phyloP scores from a whole-genome alignment of 2,329 filamentous ascomycete species.

The Xylariaceae sp. region DNA sequence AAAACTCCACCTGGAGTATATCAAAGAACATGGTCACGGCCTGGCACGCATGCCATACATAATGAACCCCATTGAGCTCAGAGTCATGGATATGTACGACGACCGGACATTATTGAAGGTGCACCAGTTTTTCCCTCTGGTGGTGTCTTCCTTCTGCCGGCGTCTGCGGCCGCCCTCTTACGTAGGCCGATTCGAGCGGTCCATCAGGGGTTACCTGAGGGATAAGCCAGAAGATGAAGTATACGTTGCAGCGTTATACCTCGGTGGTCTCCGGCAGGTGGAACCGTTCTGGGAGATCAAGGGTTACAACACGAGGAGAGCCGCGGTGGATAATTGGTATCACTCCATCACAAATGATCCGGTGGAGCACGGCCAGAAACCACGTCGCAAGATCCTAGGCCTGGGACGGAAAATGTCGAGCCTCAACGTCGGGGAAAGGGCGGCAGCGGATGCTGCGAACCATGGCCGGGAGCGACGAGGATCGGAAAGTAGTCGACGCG shows the following conservation, averaged over 20 bases:
- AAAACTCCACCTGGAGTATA: slow-evolving; percentile 51
- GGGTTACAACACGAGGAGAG: slow-evolving; percentile 56
- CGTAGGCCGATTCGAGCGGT: slow-evolving; percentile 56
- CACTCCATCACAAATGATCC: slow-evolving; percentile 43
- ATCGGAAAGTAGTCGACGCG: slow-evolving; percentile 26
- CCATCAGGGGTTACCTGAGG: slow-evolving; percentile 57
- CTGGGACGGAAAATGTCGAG: slow-evolving; percentile 55
- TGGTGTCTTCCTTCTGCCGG: slow-evolving; percentile 59
- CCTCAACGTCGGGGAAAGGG: slow-evolving; percentile 30
- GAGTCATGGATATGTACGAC: slow-evolving; percentile 61
- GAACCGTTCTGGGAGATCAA: slow-evolving; percentile 62
- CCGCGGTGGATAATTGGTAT: slow-evolving; percentile 57
- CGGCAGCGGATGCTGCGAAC: slow-evolving; percentile 11
- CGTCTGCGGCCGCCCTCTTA: slow-evolving; percentile 59
- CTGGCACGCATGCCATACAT: slow-evolving; percentile 51
- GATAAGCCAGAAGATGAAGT: slow-evolving; percentile 59
- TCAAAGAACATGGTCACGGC: slow-evolving; percentile 48
- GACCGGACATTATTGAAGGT: slow-evolving; percentile 57
- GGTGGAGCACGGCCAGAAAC: slow-evolving; percentile 40
- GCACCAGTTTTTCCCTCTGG: slow-evolving; percentile 59
- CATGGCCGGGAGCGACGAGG: slow-evolving; percentile 24
- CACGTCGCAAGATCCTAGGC: slow-evolving; percentile 46
- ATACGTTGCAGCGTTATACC: slow-evolving; percentile 53
- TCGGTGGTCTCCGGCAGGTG: slow-evolving; percentile 58
- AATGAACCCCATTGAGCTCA: slow-evolving; percentile 55